A percentile compares a stretch with the other conserved stretches of the same genome.
Evolutionary conservation across 768 basidiomycete species (phyloP).

Genomic region (Kwoniella heveanensis): DNA sequence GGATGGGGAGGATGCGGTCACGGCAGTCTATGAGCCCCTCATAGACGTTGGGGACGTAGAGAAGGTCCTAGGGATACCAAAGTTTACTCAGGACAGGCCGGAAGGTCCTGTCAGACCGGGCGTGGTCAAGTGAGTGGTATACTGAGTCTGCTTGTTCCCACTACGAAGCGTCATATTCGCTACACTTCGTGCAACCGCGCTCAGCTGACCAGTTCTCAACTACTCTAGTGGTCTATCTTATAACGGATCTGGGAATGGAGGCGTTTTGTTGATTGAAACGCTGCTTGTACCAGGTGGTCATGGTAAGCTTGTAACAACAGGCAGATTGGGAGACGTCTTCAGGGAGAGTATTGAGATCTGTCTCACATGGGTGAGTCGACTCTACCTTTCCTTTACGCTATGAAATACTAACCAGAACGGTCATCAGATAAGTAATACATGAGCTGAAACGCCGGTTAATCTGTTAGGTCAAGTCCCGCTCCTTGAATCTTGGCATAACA

Average conservation of each 20-base stretch:
- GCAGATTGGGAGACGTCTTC: conserved; percentile 85
- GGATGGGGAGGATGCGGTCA: conserved; percentile 21
- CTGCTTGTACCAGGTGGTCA: conserved; percentile 69
- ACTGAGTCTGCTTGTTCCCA: no score
- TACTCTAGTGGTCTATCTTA: conserved; percentile 56
- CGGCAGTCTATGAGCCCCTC: conserved; percentile 63
- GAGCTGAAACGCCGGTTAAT: no score
- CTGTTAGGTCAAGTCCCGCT: conserved; percentile 66
- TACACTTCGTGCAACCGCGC: not conserved
- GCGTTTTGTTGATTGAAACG: conserved; percentile 74
- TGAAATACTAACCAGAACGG: no score
- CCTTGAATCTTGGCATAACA: conserved; percentile 50
- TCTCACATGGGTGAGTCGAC: conserved; percentile 73
- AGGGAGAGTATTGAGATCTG: conserved; percentile 89
- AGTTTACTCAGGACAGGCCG: conserved; percentile 68
- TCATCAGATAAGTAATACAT: no score
- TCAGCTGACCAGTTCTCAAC: not conserved
- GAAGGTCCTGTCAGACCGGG: conserved; percentile 69
- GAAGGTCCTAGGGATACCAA: conserved; percentile 75
- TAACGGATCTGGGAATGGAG: conserved; percentile 52
- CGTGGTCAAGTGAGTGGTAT: conserved; percentile 63
- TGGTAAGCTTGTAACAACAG: conserved; percentile 75
- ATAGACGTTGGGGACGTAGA: conserved; percentile 77
- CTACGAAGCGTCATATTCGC: no score
- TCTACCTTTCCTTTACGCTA: no score